Base-by-base conservation (phyloP, 2,329 filamentous ascomycete genomes). In the Aspergillus sp. region DNA sequence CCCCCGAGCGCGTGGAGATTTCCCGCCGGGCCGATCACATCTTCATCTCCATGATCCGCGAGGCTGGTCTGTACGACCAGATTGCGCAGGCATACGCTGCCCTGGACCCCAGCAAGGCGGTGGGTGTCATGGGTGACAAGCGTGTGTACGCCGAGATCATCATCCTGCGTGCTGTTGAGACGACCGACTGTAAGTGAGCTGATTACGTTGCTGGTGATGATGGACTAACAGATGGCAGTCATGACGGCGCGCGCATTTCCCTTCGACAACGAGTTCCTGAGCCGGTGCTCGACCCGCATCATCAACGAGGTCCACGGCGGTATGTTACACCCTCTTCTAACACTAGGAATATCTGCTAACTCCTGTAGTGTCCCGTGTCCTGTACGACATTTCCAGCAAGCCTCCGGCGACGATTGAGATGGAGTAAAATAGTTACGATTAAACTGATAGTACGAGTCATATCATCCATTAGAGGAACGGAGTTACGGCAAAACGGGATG, bases 181-280 rank as follows among this genome's bases (percentile, higher is more conserved):
- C 74, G 13, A 82, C 79, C 3, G 87, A 91, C 66, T 91, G 62
- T 63, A 36, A 57, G 62, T 59, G 47, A 43, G 28, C 23, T 38
- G 28, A 13, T 3, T 5, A 15, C 48, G 15, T 15, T 55, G 6
- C 23, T 12, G 30, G 30, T 13, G 19, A 12, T 19, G 30, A n/a
- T 43, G 47, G 41, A 55, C 48, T 25, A 43, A 62, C 21, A 17
- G 10, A 21, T 17, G 1, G 5, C 17, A 63, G 62, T 91, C 75
- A 93, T 93, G 90, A 91, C 85, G 1, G 89, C 89, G 23, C 85
- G 91, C 72, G 84, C 86, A 60, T 92, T 85, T 74, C 82, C 86
- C 43, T 91, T 91, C 69, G 79, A 85, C 55, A 84, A 84, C 63
- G 80, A 82, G 30, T 87, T 92, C 70, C 79, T 93, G 66, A 86